Percentiles rank a stretch among this genome's conserved stretches.
phyloP scores from a whole-genome alignment of 106 monocot species.

The Dioscorea alata region DNA sequence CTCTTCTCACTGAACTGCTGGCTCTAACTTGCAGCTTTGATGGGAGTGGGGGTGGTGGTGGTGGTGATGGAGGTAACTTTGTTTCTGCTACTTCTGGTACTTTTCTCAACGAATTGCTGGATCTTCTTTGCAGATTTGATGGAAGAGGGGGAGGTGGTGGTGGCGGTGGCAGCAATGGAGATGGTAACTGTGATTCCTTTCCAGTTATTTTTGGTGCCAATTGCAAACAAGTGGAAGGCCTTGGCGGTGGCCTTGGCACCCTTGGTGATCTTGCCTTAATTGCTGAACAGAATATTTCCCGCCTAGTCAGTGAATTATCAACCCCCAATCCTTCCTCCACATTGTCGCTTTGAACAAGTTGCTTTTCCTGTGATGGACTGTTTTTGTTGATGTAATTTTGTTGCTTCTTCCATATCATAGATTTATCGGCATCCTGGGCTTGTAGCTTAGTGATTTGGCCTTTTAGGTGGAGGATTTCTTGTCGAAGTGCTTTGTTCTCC shows the following conservation, averaged over 20 bases:
- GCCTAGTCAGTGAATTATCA: not conserved
- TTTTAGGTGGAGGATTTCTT: slow-evolving; percentile 21
- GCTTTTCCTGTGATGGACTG: slow-evolving; percentile 22
- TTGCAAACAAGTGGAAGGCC: not conserved
- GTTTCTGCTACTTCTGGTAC: slow-evolving; percentile 50
- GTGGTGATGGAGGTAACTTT: slow-evolving; percentile 3
- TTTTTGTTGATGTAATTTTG: slow-evolving; percentile 7
- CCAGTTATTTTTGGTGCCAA: slow-evolving; percentile 4
- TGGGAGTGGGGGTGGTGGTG: slow-evolving; percentile 34
- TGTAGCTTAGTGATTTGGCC: slow-evolving; percentile 13
- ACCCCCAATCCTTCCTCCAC: not conserved
- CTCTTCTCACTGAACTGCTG: slow-evolving; percentile 28
- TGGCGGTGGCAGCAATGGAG: slow-evolving; percentile 21
- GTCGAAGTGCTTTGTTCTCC: slow-evolving; percentile 39
- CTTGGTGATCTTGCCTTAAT: slow-evolving; percentile 16
- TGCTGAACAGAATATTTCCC: not conserved
- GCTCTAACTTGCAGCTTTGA: slow-evolving; percentile 7
- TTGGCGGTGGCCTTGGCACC: slow-evolving; percentile 49
- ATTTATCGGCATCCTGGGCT: slow-evolving; percentile 24
- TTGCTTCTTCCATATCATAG: slow-evolving; percentile 22
- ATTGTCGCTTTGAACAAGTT: slow-evolving; percentile 3
- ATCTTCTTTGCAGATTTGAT: slow-evolving; percentile 2
- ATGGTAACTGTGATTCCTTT: slow-evolving; percentile 15
- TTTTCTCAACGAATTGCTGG: slow-evolving; percentile 25
- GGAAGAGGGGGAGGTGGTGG: slow-evolving; percentile 30